A percentile compares a stretch with the other conserved stretches of the same genome.
phyloP scores from a whole-genome alignment of 495 filamentous ascomycete species.

The Rusavskia elegans region DNA sequence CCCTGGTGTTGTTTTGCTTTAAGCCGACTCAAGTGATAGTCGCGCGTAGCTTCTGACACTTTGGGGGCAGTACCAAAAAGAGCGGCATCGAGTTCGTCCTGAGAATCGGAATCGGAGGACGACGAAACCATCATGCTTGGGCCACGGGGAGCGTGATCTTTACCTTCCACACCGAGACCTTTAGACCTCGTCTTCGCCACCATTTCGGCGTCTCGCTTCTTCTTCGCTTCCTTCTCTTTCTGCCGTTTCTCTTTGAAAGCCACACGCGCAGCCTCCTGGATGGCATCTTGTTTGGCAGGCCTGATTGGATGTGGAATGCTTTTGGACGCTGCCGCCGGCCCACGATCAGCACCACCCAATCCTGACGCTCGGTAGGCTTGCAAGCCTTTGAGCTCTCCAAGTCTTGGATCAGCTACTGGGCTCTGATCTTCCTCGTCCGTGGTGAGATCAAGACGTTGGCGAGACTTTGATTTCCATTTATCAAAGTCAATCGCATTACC shows the following conservation, averaged over 20 bases:
- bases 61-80: conserved; percentile 39
- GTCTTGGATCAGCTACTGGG: conserved; percentile 27
- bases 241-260: conserved; percentile 53
- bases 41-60: conserved; percentile 27
- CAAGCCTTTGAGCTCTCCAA: conserved; percentile 32
- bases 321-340: conserved; percentile 21
- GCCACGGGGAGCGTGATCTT: conserved; percentile 54
- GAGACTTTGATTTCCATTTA: conserved; percentile 21
- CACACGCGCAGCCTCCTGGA: conserved; percentile 22
- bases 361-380: conserved; percentile 21
- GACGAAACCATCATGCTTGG: conserved; percentile 79
- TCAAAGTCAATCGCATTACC: conserved; percentile 57
- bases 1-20: conserved; percentile 34
- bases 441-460: conserved; percentile 19
- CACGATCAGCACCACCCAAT: conserved; percentile 20
- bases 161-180: conserved; percentile 62
- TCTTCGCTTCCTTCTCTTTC: conserved; percentile 57
- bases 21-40: conserved; percentile 36
- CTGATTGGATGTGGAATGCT: conserved; percentile 10
- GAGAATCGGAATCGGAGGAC: conserved; percentile 56
- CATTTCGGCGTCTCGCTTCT: conserved; percentile 51
- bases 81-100: conserved; percentile 48
- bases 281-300: conserved; percentile 21
- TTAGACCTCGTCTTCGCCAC: conserved; percentile 40
- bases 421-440: conserved; percentile 33